Conservation (phyloP, 257 asterid species). For the Lithospermum erythrorhizon region DNA sequence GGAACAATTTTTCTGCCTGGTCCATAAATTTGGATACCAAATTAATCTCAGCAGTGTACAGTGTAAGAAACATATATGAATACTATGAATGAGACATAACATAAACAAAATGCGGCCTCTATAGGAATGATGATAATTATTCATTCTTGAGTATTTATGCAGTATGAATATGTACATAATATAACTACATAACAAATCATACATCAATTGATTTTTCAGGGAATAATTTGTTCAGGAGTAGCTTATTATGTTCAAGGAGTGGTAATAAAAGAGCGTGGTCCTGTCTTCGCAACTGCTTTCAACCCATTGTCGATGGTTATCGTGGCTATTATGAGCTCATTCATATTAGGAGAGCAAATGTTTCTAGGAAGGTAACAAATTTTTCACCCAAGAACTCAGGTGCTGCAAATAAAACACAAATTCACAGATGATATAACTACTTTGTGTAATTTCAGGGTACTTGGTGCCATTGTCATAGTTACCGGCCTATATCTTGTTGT, state of each 20-base stretch:
- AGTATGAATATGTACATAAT: too few species aligned
- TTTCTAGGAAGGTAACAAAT: constrained; percentile 46
- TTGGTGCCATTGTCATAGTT: constrained; percentile 73
- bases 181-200: background rate
- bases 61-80: constrained; percentile 38
- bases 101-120: too few species aligned
- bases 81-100: too few species aligned
- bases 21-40: constrained; percentile 62
- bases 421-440: background rate
- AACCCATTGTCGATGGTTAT: constrained; percentile 53
- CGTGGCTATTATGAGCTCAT: constrained; percentile 51
- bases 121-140: too few species aligned
- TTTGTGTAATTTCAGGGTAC: constrained; percentile 33
- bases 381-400: background rate
- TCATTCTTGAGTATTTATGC: too few species aligned
- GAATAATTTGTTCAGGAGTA: constrained; percentile 35
- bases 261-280: constrained; percentile 52
- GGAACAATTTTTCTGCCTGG: constrained; percentile 67
- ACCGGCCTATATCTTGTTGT: constrained; percentile 77
- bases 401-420: background rate
- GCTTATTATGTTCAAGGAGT: constrained; percentile 58
- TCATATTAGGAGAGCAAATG: constrained; percentile 44
- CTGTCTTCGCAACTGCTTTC: constrained; percentile 56
- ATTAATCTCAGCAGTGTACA: constrained; percentile 64
- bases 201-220: background rate